Evolutionary conservation across 805 yeast genomes (phyloP).

Genomic region (Yarrowia alimentaria): DNA sequence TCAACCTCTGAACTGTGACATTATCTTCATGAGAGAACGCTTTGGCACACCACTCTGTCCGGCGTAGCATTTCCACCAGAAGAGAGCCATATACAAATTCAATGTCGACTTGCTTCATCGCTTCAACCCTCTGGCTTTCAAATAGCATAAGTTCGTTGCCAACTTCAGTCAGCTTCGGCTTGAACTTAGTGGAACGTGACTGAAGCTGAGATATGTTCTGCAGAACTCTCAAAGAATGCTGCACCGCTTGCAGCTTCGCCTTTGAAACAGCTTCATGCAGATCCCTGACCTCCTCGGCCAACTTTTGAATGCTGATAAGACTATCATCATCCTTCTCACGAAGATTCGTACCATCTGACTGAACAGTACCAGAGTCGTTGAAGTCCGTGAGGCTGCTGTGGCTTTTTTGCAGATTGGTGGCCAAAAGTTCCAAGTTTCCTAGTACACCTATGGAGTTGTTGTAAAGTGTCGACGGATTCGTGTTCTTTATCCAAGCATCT

Average conservation of each 20-base stretch:
- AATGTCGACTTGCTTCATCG: slow-evolving; percentile 40
- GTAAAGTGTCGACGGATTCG: too few relatives aligned
- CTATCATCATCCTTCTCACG: too few relatives aligned
- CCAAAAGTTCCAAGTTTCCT: too few relatives aligned
- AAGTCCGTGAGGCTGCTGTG: too few relatives aligned
- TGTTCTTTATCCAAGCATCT: too few relatives aligned
- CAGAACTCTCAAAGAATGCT: slow-evolving; percentile 16
- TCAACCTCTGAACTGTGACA: slow-evolving; percentile 1
- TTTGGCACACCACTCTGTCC: slow-evolving; percentile 38
- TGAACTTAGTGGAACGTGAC: slow-evolving; percentile 34
- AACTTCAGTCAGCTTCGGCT: slow-evolving; percentile 35
- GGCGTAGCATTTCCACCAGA: slow-evolving; percentile 40
- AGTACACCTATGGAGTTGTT: too few relatives aligned
- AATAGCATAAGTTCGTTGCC: slow-evolving; percentile 33
- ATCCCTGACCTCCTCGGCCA: background rate
- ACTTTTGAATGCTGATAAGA: too few relatives aligned
- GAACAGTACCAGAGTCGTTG: too few relatives aligned
- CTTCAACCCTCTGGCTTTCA: slow-evolving; percentile 37
- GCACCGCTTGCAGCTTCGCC: slow-evolving; percentile 9
- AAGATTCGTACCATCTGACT: background rate
- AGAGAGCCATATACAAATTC: slow-evolving; percentile 43
- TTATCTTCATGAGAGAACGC: slow-evolving; percentile 52
- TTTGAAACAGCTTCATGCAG: slow-evolving; percentile 4
- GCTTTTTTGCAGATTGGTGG: too few relatives aligned
- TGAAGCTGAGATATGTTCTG: slow-evolving; percentile 33